Evolutionary conservation across 2,329 filamentous ascomycete genomes (phyloP), one percentile per base, ranked within the genome.

Genomic region (Aspergillus fructus): DNA sequence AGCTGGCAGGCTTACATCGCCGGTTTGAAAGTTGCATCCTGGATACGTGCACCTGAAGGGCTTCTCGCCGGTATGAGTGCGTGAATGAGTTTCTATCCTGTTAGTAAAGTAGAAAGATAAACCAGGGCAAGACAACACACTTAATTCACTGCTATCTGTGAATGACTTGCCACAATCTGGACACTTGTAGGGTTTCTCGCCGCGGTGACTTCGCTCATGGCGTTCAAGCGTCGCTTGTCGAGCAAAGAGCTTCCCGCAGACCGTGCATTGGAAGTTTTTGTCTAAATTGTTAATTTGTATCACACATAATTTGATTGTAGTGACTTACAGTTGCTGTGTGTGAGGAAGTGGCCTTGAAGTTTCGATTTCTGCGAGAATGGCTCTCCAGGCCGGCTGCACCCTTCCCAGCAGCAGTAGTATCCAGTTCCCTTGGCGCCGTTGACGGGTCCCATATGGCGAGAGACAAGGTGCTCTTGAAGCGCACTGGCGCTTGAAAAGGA

Each of bases 291-390:
- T 43, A 67, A 58, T 37, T 42, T 47, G 8, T 24, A 41, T 30
- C 15, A 13, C 5, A 34, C 0, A 15, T 5, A 37, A 15, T 5
- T 12, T 8, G 3, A 15, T 15, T 7, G 12, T 2, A 13, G 19
- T 5, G 37, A 54, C 72, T 46, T 68, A 77, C 75, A 74, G 53
- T 78, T 78, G 60, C 75, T 78, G 59, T 78, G 75, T 11, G 75
- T 78, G 27, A 78, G 58, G 52, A 76, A 78, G 58, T 78, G 75
- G 3, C 75, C 75, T 51, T 78, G 75, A 8, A 78, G 67, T 54
- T 78, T 78, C 3, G 75, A 77, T 59, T 78, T 78, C 55, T 78
- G 75, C 15, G 75, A 78, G 53, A 78, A 78, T 2, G 75, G 75
- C 49, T 77, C 75, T 53, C 76, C 62, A 1, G 74, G 75, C 1